Evolutionary conservation across 192 early-diverging fungal species (phyloP).

Genomic region (Rhizoclosmatium sp.): DNA sequence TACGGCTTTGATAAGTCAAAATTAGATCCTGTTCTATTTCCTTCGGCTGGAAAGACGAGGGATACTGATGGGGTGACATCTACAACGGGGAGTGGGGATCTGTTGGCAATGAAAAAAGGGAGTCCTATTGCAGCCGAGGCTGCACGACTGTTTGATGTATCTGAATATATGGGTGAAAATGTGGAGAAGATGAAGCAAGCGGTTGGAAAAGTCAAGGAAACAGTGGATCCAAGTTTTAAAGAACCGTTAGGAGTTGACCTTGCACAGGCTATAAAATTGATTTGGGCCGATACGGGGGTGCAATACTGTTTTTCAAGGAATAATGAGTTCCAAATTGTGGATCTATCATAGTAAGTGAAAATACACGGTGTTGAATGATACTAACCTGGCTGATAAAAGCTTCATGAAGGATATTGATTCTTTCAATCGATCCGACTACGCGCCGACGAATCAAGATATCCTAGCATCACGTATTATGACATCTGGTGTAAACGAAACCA

Average conservation of each 20-base stretch:
- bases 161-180: not conserved
- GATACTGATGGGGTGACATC: not conserved
- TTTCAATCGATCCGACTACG: slow-evolving; percentile 5
- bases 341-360: slow-evolving; percentile 67
- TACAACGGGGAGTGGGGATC: not conserved
- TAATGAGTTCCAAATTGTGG: slow-evolving; percentile 94
- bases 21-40: not conserved
- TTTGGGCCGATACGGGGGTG: slow-evolving; percentile 89
- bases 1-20: slow-evolving; percentile 24
- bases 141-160: not conserved
- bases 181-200: not conserved
- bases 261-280: slow-evolving; percentile 75
- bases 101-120: not conserved
- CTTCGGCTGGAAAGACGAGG: not conserved
- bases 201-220: not conserved
- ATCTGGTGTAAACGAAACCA: slow-evolving; percentile 26
- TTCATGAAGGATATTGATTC: slow-evolving; percentile 28
- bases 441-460: slow-evolving; percentile 31
- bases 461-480: slow-evolving; percentile 28
- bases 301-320: slow-evolving; percentile 80
- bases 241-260: slow-evolving; percentile 50
- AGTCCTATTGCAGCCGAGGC: not conserved
- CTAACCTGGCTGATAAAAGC: not conserved
- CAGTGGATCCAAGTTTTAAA: not conserved
- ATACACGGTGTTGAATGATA: not conserved